Base-by-base conservation (phyloP, 2,329 filamentous ascomycete genomes). In the Aureobasidium sp. region DNA sequence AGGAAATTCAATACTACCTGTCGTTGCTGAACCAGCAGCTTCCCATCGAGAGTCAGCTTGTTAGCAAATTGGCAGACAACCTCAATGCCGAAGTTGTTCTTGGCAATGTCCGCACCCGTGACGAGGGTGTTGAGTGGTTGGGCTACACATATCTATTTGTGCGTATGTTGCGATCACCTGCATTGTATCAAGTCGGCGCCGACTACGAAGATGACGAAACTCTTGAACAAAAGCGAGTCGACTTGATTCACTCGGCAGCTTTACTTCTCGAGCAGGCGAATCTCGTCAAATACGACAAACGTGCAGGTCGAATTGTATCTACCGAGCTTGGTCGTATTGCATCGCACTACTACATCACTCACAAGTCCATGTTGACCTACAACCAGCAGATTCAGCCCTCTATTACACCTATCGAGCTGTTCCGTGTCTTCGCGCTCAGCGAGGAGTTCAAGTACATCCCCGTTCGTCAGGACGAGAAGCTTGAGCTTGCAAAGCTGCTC, bases 381-480 rank as follows among this genome's bases (percentile, higher is more conserved):
- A 96, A 96, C 73, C 90, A 89, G 72, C 88, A 97, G 67, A 90
- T 99, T 52, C 92, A 97, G 72, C 91, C 93, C 15, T 91, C 88
- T 12, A 94, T 97, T 68, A 91, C 89, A 29, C 90, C 90, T 6
- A 96, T 99, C 66, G 94, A 99, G 76, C 83, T 99, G 45, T 97
- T 99, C 85, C 87, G 95, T 45, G 87, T 99, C 31, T 99, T 99
- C 72, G 88, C 95, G 14, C 83, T 97, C 39, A 97, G 94, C 71
- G 91, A 95, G 61, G 94, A 99, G 75, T 99, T 99, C 82, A 97
- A 97, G 75, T 99, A 96, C 74, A 99, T 99, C 45, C 94, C 94
- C 1, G 93, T 99, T 39, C 88, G 94, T 45, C 92, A 97, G 71
- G 94, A 99, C 70, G 94, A 99, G 79, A 97, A 97, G 79, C 81